These are phyloP conservation scores for Corymbia maculata DNA, from an alignment of 345 rosid genomes.

Conservation along the genomic window DNA sequence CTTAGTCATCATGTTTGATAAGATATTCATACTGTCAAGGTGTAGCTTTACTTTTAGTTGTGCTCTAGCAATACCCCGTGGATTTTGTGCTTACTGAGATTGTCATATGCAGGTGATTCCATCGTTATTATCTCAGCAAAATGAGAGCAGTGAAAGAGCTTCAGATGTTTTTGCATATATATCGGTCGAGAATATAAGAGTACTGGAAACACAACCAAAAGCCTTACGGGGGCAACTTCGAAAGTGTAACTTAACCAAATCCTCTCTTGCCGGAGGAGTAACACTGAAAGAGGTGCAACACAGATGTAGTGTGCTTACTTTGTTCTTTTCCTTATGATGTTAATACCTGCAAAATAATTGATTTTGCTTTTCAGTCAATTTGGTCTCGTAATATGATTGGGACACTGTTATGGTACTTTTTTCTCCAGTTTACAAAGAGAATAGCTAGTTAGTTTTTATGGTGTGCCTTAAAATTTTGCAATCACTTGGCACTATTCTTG, in stretches of 20 bases:
- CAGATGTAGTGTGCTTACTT: background rate
- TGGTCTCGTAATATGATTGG: background rate
- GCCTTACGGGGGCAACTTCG: conserved; percentile 45
- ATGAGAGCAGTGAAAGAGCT: conserved; percentile 18
- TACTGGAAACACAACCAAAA: conserved; percentile 5
- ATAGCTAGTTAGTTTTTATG: background rate
- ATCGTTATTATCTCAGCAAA: conserved; percentile 28
- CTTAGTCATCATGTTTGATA: background rate
- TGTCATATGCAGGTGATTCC: conserved; percentile 67
- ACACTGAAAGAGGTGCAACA: conserved; percentile 59
- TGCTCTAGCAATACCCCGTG: background rate
- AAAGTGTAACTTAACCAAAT: conserved; percentile 63
- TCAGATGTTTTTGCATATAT: conserved; percentile 54
- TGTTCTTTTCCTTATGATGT: background rate
- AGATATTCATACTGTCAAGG: background rate
- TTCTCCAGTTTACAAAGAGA: background rate
- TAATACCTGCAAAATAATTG: background rate
- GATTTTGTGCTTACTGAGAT: background rate
- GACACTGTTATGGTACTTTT: background rate
- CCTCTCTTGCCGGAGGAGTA: conserved; percentile 46
- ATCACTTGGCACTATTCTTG: background rate
- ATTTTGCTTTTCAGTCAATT: background rate
- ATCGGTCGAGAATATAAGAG: conserved; percentile 38
- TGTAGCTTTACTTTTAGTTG: background rate
- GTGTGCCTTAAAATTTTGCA: background rate